These are phyloP conservation scores for Solanum clarkiae DNA, from an alignment of 257 asterid species.

Conservation along the genomic window DNA sequence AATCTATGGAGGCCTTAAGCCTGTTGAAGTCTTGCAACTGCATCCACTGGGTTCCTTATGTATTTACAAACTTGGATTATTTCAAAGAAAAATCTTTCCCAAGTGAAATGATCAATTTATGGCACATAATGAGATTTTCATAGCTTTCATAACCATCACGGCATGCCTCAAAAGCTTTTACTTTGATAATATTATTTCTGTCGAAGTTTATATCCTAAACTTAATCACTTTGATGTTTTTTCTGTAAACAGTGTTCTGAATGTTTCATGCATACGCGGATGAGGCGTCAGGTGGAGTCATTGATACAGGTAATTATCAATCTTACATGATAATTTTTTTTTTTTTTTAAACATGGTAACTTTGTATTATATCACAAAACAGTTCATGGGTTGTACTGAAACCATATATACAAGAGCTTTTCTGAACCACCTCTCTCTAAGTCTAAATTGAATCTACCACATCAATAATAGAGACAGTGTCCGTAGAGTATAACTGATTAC, in stretches of 20 bases:
- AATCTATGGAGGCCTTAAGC: neutral
- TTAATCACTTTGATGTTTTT: neutral
- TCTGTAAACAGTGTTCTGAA: slow-evolving; percentile 64
- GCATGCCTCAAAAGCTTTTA: neutral
- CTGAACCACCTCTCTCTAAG: no score
- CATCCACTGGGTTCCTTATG: neutral
- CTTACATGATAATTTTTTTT: neutral
- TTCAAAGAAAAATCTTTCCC: neutral
- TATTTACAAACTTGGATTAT: neutral
- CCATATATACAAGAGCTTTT: no score
- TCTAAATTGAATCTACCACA: no score
- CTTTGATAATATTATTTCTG: neutral
- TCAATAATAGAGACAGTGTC: no score
- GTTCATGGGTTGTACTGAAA: no score
- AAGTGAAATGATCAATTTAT: neutral
- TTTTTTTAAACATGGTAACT: no score
- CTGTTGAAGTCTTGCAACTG: neutral
- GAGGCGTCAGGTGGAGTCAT: slow-evolving; percentile 91
- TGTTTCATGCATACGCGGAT: slow-evolving; percentile 98
- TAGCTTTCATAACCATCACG: neutral
- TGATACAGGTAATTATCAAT: slow-evolving; percentile 52
- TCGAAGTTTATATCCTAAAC: neutral
- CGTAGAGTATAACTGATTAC: no score
- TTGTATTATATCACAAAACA: no score
- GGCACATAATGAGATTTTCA: neutral